A percentile compares a stretch with the other conserved stretches of the same genome.
These are phyloP conservation scores for Ophiostoma ips DNA, from an alignment of 2,329 filamentous ascomycete genomes.

Conservation along the genomic window DNA sequence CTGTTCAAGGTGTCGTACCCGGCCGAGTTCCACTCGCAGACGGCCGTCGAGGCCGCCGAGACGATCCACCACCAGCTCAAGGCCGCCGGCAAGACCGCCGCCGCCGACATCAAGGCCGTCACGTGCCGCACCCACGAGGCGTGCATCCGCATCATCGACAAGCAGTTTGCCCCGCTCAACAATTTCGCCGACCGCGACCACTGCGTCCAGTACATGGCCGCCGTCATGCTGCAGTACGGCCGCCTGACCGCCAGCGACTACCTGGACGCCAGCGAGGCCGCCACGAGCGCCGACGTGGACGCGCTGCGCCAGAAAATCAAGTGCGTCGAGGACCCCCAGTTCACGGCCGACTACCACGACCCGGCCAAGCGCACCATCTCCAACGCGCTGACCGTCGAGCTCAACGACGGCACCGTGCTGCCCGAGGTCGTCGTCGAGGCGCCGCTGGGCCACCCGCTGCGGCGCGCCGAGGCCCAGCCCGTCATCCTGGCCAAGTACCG, in stretches of 20 bases:
- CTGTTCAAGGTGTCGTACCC: conserved; percentile 86
- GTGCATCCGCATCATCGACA: conserved; percentile 98
- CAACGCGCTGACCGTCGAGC: conserved; percentile 86
- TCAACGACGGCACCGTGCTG: conserved; percentile 86
- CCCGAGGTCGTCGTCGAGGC: conserved; percentile 89
- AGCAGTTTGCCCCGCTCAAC: conserved; percentile 81
- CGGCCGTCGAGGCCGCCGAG: conserved; percentile 87
- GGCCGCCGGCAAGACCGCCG: conserved; percentile 75
- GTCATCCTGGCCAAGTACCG: conserved; percentile 93
- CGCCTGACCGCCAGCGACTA: conserved; percentile 91
- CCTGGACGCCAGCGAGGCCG: conserved; percentile 81
- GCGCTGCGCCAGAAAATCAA: conserved; percentile 84
- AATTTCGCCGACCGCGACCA: conserved; percentile 99
- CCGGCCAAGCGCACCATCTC: conserved; percentile 87
- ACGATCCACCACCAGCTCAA: conserved; percentile 75
- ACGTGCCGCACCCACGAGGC: conserved; percentile 96
- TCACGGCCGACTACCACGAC: conserved; percentile 92
- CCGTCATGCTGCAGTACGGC: conserved; percentile 90
- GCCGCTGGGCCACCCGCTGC: conserved; percentile 78
- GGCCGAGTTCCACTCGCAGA: conserved; percentile 98
- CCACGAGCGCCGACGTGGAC: conserved; percentile 78
- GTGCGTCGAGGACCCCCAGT: conserved; percentile 92
- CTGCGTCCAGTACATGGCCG: conserved; percentile 99
- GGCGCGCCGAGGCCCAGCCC: conserved; percentile 93
- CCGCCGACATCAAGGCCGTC: conserved; percentile 83